These are phyloP conservation scores for Phytophthora multivora DNA, from an alignment of 352 stramenopile species.

Conservation along the genomic window DNA sequence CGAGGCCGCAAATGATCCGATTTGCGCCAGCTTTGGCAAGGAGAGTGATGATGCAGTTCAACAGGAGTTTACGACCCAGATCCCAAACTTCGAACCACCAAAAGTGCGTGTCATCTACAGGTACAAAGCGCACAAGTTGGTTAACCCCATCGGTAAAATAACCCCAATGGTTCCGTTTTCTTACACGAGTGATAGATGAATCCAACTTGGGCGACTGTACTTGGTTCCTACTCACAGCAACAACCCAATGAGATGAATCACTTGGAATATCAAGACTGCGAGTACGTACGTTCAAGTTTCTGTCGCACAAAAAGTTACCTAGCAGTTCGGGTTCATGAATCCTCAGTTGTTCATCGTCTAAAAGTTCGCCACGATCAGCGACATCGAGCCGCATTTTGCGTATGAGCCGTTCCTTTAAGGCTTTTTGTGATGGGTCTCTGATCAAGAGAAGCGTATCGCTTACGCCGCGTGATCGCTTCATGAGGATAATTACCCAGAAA, in stretches of 20 bases:
- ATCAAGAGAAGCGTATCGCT: conserved; percentile 57
- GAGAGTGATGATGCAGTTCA: conserved; percentile 72
- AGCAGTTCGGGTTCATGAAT: conserved; percentile 60
- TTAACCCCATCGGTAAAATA: not conserved
- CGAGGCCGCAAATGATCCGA: conserved; percentile 69
- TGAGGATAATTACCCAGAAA: conserved; percentile 69
- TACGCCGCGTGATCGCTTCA: conserved; percentile 55
- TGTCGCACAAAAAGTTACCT: conserved; percentile 57
- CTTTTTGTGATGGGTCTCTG: conserved; percentile 35
- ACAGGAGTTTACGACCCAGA: conserved; percentile 67
- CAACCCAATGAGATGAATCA: not conserved
- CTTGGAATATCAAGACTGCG: no score
- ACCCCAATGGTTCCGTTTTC: conserved; percentile 4
- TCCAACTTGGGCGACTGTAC: conserved; percentile 70
- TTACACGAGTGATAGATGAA: conserved; percentile 84
- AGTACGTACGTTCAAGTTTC: conserved; percentile 48
- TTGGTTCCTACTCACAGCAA: conserved; percentile 56
- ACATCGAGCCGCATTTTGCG: conserved; percentile 57
- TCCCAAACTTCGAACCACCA: conserved; percentile 87
- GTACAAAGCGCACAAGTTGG: not conserved
- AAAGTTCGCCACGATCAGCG: conserved; percentile 38
- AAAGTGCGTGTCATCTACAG: conserved; percentile 62
- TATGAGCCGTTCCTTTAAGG: conserved; percentile 53
- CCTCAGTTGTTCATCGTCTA: conserved; percentile 53
- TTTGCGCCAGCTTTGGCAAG: conserved; percentile 69